These are phyloP conservation scores for Cladosporium sp. DNA, from an alignment of 2,329 filamentous ascomycete species.

Conservation along the genomic window DNA sequence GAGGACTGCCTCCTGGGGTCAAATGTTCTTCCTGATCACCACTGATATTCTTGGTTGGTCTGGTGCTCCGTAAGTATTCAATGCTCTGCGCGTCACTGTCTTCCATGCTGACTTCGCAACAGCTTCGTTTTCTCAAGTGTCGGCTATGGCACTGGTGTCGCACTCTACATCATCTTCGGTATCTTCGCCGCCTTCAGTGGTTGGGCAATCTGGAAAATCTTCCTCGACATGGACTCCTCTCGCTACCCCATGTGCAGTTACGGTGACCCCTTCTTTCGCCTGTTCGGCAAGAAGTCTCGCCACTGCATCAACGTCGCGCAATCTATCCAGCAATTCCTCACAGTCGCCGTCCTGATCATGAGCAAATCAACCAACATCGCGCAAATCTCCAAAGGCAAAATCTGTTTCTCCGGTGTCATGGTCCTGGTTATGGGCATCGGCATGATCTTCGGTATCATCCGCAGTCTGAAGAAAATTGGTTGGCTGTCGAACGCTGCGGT, in stretches of 20 bases:
- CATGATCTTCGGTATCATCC: conserved; percentile 50
- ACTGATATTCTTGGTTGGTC: conserved; percentile 38
- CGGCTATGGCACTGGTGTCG: conserved; percentile 31
- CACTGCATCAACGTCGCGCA: conserved; percentile 36
- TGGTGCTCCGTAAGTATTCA: conserved; percentile 19
- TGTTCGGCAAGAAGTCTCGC: conserved; percentile 33
- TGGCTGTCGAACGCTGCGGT: conserved; percentile 52
- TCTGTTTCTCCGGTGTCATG: conserved; percentile 48
- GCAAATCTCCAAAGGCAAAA: conserved; percentile 40
- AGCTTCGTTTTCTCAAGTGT: conserved; percentile 14
- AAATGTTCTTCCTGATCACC: conserved; percentile 40
- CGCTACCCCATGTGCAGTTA: conserved; percentile 37
- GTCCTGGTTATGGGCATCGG: conserved; percentile 43
- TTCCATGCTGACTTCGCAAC: background rate
- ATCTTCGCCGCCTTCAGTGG: conserved; percentile 24
- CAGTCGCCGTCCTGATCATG: conserved; percentile 48
- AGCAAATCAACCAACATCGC: conserved; percentile 49
- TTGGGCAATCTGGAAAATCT: conserved; percentile 28
- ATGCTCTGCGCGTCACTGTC: conserved; percentile 2
- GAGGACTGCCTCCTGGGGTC: conserved; percentile 31
- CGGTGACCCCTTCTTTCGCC: conserved; percentile 37
- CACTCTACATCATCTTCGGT: conserved; percentile 35
- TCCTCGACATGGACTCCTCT: conserved; percentile 35
- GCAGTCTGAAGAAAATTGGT: conserved; percentile 49
- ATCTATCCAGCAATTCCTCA: conserved; percentile 39